These are phyloP conservation scores for Triticum timopheevii DNA, from an alignment of 176 grass and related monocot genomes.

Conservation along the genomic window DNA sequence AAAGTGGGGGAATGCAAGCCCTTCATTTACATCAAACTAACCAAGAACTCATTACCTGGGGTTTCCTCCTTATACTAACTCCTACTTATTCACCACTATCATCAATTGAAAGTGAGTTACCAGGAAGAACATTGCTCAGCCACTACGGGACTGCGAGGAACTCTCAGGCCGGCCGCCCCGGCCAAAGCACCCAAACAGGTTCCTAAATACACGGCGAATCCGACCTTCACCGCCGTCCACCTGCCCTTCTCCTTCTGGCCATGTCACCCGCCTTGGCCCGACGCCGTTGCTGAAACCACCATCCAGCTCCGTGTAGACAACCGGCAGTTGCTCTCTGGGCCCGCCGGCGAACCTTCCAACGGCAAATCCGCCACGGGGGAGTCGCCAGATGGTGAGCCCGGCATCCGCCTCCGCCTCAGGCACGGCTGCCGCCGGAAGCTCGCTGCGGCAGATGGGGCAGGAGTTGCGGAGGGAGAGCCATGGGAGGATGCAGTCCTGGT, in stretches of 20 bases:
- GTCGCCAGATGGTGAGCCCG: slow-evolving; percentile 75
- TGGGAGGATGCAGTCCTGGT: slow-evolving; percentile 92
- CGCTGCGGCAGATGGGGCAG: slow-evolving; percentile 85
- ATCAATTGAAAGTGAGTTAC: slow-evolving; percentile 40
- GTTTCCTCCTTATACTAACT: slow-evolving; percentile 46
- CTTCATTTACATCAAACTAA: slow-evolving; percentile 55
- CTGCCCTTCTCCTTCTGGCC: slow-evolving; percentile 39
- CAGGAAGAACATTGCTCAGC: slow-evolving; percentile 40
- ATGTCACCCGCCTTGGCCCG: slow-evolving; percentile 57
- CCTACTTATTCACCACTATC: slow-evolving; percentile 51
- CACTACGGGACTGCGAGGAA: slow-evolving; percentile 38
- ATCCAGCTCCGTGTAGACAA: slow-evolving; percentile 77
- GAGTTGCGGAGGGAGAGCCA: slow-evolving; percentile 98
- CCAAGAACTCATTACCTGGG: slow-evolving; percentile 29
- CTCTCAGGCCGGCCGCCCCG: slow-evolving; percentile 27
- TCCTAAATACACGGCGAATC: slow-evolving; percentile 56
- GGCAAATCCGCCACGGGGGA: slow-evolving; percentile 66
- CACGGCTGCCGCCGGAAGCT: slow-evolving; percentile 42
- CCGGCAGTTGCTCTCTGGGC: slow-evolving; percentile 58
- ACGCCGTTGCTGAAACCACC: slow-evolving; percentile 62
- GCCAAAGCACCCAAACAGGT: slow-evolving; percentile 56
- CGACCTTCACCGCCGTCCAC: slow-evolving; percentile 42
- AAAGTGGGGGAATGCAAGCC: slow-evolving; percentile 10
- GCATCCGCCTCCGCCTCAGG: slow-evolving; percentile 39
- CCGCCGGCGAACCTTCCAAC: slow-evolving; percentile 67